These are phyloP conservation scores for Elsinoe batatas DNA, from an alignment of 2,329 filamentous ascomycete species.

Conservation along the genomic window DNA sequence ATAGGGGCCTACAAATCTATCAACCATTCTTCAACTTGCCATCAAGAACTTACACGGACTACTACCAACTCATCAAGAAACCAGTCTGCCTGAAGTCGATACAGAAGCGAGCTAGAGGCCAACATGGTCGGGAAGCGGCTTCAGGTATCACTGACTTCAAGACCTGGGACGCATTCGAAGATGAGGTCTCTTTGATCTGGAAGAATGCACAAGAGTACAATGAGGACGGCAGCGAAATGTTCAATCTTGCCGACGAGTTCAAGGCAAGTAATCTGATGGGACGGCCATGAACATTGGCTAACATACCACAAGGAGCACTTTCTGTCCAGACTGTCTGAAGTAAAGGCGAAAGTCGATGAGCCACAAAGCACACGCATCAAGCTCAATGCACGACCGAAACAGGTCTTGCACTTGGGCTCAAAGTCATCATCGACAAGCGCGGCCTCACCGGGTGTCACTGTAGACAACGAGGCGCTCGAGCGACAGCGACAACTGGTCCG, in stretches of 20 bases:
- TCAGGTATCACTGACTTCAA: conserved; percentile 60
- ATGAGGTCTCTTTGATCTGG: conserved; percentile 74
- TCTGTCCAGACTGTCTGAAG: conserved; percentile 56
- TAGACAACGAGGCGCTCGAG: conserved; percentile 45
- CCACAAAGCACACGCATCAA: conserved; percentile 69
- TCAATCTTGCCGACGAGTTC: conserved; percentile 63
- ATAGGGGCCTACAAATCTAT: conserved; percentile 55
- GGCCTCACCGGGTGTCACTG: conserved; percentile 39
- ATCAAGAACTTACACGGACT: conserved; percentile 65
- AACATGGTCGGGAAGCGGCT: conserved; percentile 56
- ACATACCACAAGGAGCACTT: conserved; percentile 48
- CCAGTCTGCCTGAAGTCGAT: conserved; percentile 70
- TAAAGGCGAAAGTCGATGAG: conserved; percentile 62
- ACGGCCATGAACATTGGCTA: not conserved
- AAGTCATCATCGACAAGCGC: conserved; percentile 33
- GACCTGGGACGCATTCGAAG: conserved; percentile 71
- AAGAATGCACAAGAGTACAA: conserved; percentile 83
- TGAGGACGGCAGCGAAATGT: conserved; percentile 82
- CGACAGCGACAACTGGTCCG: conserved; percentile 44
- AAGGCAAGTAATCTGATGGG: conserved; percentile 47
- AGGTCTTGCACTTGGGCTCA: conserved; percentile 27
- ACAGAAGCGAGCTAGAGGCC: conserved; percentile 65
- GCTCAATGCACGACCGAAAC: conserved; percentile 52
- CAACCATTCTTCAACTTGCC: conserved; percentile 72
- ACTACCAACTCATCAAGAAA: conserved; percentile 73